phyloP scores from a whole-genome alignment of 23 red algal genomes.

The Gracilaria domingensis region DNA sequence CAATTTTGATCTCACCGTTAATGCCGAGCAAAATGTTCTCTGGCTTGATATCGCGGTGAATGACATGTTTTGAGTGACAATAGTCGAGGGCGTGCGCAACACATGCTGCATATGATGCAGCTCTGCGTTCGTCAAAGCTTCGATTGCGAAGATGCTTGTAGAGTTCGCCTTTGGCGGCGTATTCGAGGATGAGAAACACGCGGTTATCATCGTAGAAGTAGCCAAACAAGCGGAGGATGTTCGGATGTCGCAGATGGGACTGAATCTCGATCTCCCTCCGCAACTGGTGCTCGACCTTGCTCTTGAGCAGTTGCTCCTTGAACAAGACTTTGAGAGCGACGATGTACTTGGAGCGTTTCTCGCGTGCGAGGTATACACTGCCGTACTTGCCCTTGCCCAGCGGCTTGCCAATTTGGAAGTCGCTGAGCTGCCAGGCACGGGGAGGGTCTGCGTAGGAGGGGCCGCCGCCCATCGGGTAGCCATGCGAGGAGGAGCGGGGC shows the following conservation, averaged over 20 bases:
- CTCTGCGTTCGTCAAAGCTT: conserved; percentile 83
- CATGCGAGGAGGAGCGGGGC: conserved; percentile 13
- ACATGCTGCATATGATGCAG: conserved; percentile 88
- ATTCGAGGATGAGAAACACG: conserved; percentile 99
- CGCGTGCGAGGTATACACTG: conserved; percentile 98
- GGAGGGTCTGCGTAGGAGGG: conserved; percentile 57
- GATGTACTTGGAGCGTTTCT: conserved; percentile 90
- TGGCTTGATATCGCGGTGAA: conserved; percentile 99
- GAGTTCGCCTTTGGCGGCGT: conserved; percentile 95
- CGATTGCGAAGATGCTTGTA: conserved; percentile 87
- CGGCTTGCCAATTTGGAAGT: conserved; percentile 97
- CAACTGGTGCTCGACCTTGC: conserved; percentile 97
- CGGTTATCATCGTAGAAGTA: conserved; percentile 96
- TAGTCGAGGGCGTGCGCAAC: conserved; percentile 88
- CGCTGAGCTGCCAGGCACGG: conserved; percentile 81
- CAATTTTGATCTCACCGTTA: conserved; percentile 96
- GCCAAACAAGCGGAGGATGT: conserved; percentile 97
- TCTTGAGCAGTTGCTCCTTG: conserved; percentile 87
- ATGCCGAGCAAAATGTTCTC: conserved; percentile 96
- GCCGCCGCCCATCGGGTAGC: conserved; percentile 53
- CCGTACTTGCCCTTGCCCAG: conserved; percentile 98
- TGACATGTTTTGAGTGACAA: conserved; percentile 95
- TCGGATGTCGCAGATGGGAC: conserved; percentile 93
- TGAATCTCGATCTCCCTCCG: conserved; percentile 99
- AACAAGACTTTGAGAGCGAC: conserved; percentile 97